phyloP scores from a whole-genome alignment of 2,329 filamentous ascomycete species.

The Colletotrichum liriopes region DNA sequence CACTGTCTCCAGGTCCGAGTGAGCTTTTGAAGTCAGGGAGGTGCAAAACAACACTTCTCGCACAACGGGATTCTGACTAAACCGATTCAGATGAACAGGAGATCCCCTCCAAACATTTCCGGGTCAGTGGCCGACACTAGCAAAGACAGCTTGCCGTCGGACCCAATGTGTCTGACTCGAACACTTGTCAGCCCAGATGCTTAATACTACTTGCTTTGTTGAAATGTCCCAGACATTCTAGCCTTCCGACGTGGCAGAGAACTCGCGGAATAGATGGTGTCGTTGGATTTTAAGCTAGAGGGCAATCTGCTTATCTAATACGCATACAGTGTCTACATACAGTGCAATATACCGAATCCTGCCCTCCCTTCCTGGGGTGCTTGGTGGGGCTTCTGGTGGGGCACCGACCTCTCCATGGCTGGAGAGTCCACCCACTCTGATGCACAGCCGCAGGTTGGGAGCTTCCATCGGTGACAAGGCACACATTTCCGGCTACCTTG shows the following conservation, averaged over 20 bases:
- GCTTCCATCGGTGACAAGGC: constrained; percentile 44
- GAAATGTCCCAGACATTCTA: neutral
- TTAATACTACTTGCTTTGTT: neutral
- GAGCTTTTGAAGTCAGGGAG: neutral
- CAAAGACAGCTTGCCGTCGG: neutral
- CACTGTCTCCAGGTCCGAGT: neutral
- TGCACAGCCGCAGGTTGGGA: constrained; percentile 45
- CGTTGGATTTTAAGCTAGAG: neutral
- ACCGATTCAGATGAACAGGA: neutral
- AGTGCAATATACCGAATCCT: constrained; percentile 2
- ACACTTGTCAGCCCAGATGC: neutral
- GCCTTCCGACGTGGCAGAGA: neutral
- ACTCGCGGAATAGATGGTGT: neutral
- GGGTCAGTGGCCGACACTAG: neutral
- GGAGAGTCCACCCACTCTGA: constrained; percentile 40
- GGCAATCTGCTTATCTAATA: constrained; percentile 26
- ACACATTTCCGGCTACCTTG: constrained; percentile 43
- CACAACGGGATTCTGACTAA: neutral
- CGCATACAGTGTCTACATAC: neutral
- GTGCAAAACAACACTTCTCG: neutral
- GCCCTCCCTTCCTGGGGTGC: constrained; percentile 15
- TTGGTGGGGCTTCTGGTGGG: constrained; percentile 41
- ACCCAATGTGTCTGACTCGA: neutral
- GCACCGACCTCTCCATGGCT: constrained; percentile 42
- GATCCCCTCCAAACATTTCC: neutral